Evolutionary conservation across 2,329 filamentous ascomycete species (phyloP), one percentile per base, ranked within the genome.

Genomic region (Ceratocystis papillata): DNA sequence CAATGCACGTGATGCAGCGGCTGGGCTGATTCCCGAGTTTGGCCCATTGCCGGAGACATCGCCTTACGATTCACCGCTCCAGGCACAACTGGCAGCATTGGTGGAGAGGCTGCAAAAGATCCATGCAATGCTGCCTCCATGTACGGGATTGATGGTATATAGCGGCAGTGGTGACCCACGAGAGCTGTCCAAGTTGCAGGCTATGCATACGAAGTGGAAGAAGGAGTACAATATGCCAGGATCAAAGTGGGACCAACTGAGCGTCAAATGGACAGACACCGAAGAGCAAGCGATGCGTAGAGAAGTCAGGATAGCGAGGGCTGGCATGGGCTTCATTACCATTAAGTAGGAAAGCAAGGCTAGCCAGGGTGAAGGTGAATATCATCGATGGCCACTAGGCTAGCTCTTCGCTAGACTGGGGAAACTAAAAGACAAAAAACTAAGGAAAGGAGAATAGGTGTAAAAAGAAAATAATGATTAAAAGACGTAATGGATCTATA

Each of bases 121-220:
- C 65, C 76, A 87, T 73, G 79, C 78, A 15, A 75, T 78, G 2
- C 77, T 88, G 22, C 85, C 85, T 20, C 82, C 83, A 6, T 87
- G 85, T 73, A 87, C 86, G 0, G 85, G 79, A 2, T 78, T 88
- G 65, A 79, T 88, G 59, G 75, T 88, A 44, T 84, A 85, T 74
- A 85, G 82, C 70, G 86, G 86, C 69, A 86, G 82, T 5, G 86
- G 86, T 48, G 84, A 88, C 70, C 85, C 85, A n/a, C 80, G 84
- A 44, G 81, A 84, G 71, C 86, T 87, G 84, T 80, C 79, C 67
- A 77, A 79, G 50, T 75, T 87, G 70, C 83, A 86, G 76, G 79
- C 79, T 25, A 76, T 85, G 77, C 82, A 87, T 63, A 73, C 78
- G 5, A 80, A 82, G 73, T 86, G 82, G 77, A 83, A 81, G 72